phyloP scores from a whole-genome alignment of 2,329 filamentous ascomycete genomes.

The Dactylellina parvicollis region DNA sequence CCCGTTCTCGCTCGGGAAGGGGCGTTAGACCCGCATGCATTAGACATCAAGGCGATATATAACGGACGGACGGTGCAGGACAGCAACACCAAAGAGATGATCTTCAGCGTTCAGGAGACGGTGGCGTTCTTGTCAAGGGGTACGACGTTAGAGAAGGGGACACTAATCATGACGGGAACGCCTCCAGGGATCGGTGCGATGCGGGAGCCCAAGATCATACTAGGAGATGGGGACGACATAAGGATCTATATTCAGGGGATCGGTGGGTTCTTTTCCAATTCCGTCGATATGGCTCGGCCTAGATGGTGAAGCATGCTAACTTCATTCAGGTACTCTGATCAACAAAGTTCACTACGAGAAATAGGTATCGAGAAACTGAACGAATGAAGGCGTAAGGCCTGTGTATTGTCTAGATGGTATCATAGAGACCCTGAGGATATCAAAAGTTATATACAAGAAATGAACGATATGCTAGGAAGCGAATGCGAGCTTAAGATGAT shows the following conservation, averaged over 20 bases:
- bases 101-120: conserved; percentile 70
- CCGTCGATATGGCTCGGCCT: conserved; percentile 56
- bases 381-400: not conserved
- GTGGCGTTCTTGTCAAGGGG: conserved; percentile 71
- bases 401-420: conserved; percentile 14
- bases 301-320: conserved; percentile 55
- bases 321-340: conserved; percentile 32
- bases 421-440: conserved; percentile 25
- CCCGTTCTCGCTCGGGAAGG: conserved; percentile 73
- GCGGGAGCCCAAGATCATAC: conserved; percentile 72
- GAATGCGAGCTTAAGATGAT: not conserved
- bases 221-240: conserved; percentile 76
- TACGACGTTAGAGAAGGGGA: conserved; percentile 71
- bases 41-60: conserved; percentile 66
- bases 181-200: conserved; percentile 78
- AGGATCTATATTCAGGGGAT: conserved; percentile 75
- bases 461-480: conserved; percentile 8
- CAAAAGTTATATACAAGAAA: conserved; percentile 38
- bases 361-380: conserved; percentile 1
- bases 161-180: conserved; percentile 74
- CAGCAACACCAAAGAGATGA: conserved; percentile 66
- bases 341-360: conserved; percentile 50
- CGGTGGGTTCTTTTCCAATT: conserved; percentile 64
- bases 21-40: conserved; percentile 68
- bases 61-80: conserved; percentile 70